Percentiles rank a stretch among this genome's conserved stretches.
Evolutionary conservation across 352 stramenopile genomes (phyloP).

Genomic region (Phytophthora fragariaefolia): DNA sequence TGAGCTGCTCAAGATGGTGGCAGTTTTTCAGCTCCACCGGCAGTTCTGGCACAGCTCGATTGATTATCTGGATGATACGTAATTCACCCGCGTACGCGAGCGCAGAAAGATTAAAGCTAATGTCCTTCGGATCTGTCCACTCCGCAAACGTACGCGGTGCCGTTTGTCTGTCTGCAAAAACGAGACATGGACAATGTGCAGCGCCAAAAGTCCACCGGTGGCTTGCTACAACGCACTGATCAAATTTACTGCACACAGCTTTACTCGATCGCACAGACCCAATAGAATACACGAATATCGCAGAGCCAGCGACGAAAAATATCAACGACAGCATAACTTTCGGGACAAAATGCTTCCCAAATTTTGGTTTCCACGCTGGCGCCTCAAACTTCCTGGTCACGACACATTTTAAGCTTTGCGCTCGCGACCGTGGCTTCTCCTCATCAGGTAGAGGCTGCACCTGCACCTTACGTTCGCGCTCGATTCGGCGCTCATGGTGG

Average conservation of each 20-base stretch:
- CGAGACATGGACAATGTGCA: conserved; percentile 45
- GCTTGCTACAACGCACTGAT: conserved; percentile 49
- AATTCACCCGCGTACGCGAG: conserved; percentile 44
- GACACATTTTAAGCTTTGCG: conserved; percentile 13
- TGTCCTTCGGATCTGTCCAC: conserved; percentile 47
- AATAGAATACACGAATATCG: conserved; percentile 42
- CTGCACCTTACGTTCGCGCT: conserved; percentile 19
- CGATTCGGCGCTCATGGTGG: conserved; percentile 22
- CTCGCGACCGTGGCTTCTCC: conserved; percentile 1
- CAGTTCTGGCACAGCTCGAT: conserved; percentile 40
- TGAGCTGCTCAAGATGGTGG: conserved; percentile 40
- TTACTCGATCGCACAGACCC: conserved; percentile 32
- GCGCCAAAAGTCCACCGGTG: conserved; percentile 51
- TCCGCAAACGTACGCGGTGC: conserved; percentile 38
- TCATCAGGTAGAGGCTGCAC: conserved; percentile 20
- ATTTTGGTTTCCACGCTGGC: conserved; percentile 15
- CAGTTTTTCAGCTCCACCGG: conserved; percentile 43
- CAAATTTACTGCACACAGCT: conserved; percentile 36
- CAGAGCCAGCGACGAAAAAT: conserved; percentile 39
- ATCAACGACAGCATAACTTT: conserved; percentile 35
- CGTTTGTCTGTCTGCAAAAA: conserved; percentile 45
- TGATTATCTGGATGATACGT: conserved; percentile 54
- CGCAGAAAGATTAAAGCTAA: conserved; percentile 28
- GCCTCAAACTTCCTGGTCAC: conserved; percentile 20
- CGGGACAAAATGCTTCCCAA: conserved; percentile 26